Conservation (phyloP, 2,329 filamentous ascomycete genomes). For the Aspergillus novofumigatus region DNA sequence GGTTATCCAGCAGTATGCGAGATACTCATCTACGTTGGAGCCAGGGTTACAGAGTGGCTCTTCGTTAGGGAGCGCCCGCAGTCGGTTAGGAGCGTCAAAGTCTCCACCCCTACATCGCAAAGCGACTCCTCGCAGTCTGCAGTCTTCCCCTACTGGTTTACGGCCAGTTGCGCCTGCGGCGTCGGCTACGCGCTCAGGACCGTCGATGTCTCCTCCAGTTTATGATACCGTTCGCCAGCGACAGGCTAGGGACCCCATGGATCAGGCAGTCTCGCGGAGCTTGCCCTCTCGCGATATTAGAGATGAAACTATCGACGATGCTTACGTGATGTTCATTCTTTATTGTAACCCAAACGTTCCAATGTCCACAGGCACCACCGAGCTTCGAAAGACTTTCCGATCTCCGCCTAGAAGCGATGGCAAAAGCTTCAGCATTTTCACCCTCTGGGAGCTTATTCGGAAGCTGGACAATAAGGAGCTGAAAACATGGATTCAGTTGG, state of each 20-base stretch:
- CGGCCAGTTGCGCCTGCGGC: conserved; percentile 25
- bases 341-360: conserved; percentile 85
- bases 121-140: conserved; percentile 35
- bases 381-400: conserved; percentile 71
- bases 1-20: conserved; percentile 38
- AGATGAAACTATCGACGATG: conserved; percentile 69
- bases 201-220: conserved; percentile 40
- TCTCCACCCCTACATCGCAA: conserved; percentile 37
- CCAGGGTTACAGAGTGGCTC: conserved; percentile 34
- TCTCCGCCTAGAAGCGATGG: conserved; percentile 81
- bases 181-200: conserved; percentile 27
- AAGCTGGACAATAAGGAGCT: conserved; percentile 77
- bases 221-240: conserved; percentile 29
- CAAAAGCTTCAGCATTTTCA: conserved; percentile 76
- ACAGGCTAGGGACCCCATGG: conserved; percentile 27
- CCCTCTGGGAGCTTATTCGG: conserved; percentile 71
- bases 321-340: conserved; percentile 79
- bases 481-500: conserved; percentile 88
- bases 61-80: conserved; percentile 33
- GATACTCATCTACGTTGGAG: conserved; percentile 33
- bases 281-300: conserved; percentile 67
- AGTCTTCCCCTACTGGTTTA: conserved; percentile 35
- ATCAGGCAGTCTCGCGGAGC: conserved; percentile 45
- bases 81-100: conserved; percentile 27
- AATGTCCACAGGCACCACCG: conserved; percentile 62